Conservation (phyloP, 108 stramenopile species). For the Asterionellopsis glacialis region DNA sequence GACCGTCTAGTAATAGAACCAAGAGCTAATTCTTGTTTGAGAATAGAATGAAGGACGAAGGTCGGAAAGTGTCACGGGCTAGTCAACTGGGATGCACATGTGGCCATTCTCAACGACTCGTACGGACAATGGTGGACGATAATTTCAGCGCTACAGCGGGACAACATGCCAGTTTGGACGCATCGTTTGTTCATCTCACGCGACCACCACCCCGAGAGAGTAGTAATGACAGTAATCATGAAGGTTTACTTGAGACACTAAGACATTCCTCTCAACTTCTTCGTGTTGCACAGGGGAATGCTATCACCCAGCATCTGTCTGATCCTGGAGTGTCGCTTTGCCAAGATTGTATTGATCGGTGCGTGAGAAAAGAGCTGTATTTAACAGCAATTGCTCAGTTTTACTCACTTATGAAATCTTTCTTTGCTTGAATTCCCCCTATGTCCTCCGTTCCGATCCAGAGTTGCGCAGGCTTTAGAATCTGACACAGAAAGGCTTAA, state of each 20-base stretch:
- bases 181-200: constrained; percentile 33
- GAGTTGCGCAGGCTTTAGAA: constrained; percentile 37
- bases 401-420: neutral
- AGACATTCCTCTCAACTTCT: constrained; percentile 17
- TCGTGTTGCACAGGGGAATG: constrained; percentile 6
- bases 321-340: constrained; percentile 20
- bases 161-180: constrained; percentile 12
- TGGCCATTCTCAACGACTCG: too few relatives aligned
- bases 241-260: constrained; percentile 24
- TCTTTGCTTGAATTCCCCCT: too few relatives aligned
- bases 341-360: constrained; percentile 28
- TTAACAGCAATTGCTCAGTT: neutral
- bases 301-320: neutral
- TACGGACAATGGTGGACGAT: too few relatives aligned
- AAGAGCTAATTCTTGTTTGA: too few relatives aligned
- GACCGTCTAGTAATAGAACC: too few relatives aligned
- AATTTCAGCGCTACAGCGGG: neutral
- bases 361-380: neutral
- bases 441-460: too few relatives aligned
- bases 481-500: constrained; percentile 42
- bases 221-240: constrained; percentile 3
- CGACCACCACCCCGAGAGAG: too few relatives aligned
- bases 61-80: too few relatives aligned
- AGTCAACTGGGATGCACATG: too few relatives aligned
- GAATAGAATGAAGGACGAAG: too few relatives aligned